Conservation (phyloP, 2,329 filamentous ascomycete genomes). For the Grosmannia serpens region DNA sequence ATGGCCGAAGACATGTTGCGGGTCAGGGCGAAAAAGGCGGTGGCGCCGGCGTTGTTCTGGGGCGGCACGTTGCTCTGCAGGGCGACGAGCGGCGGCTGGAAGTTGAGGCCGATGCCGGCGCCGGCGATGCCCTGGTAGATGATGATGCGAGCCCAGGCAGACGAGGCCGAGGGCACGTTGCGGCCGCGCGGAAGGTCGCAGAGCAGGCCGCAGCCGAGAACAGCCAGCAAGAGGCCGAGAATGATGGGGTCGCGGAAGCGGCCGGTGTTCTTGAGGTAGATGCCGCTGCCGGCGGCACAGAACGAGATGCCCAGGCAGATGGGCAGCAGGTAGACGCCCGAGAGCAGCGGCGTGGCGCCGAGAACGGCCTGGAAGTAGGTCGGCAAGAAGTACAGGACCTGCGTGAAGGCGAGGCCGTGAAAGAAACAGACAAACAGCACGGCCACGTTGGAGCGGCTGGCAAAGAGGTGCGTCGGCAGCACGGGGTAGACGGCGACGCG, state of each 20-base stretch:
- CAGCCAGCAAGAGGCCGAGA: conserved; percentile 36
- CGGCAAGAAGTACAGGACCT: conserved; percentile 58
- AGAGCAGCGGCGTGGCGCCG: conserved; percentile 47
- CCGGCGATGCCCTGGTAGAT: conserved; percentile 44
- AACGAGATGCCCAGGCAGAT: conserved; percentile 24
- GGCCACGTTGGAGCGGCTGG: conserved; percentile 41
- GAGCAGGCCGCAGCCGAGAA: conserved; percentile 42
- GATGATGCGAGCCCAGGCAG: conserved; percentile 26
- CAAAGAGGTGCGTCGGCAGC: conserved; percentile 55
- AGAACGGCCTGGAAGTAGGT: conserved; percentile 62
- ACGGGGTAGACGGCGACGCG: conserved; percentile 53
- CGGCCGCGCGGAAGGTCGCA: conserved; percentile 32
- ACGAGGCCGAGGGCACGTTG: conserved; percentile 24
- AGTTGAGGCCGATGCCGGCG: conserved; percentile 44
- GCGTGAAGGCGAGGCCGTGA: conserved; percentile 49
- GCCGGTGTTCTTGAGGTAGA: conserved; percentile 18
- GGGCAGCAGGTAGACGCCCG: conserved; percentile 30
- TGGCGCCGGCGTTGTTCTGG: conserved; percentile 47
- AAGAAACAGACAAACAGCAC: conserved; percentile 34
- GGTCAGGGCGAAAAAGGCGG: conserved; percentile 44
- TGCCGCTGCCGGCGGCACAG: conserved; percentile 24
- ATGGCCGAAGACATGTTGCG: conserved; percentile 28
- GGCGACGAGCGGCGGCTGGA: conserved; percentile 48
- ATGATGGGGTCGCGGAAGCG: conserved; percentile 40
- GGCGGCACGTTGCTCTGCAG: conserved; percentile 47